Percentiles rank a stretch among this genome's conserved stretches.
Evolutionary conservation across 2,329 filamentous ascomycete genomes (phyloP).

Genomic region (Ploettnerulaceae sp.): DNA sequence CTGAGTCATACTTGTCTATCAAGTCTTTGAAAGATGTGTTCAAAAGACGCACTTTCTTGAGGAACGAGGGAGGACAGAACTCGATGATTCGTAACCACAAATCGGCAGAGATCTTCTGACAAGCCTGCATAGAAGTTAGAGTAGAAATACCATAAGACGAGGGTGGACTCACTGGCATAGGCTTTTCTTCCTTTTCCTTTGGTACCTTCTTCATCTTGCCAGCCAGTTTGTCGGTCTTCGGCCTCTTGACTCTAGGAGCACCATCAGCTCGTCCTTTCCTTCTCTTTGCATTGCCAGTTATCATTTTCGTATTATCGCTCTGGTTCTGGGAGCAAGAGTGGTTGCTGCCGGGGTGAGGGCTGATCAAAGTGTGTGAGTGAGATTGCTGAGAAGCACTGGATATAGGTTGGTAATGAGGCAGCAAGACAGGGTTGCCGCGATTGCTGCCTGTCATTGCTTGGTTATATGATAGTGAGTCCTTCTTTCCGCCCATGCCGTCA

Average conservation of each 20-base stretch:
- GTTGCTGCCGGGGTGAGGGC: not conserved
- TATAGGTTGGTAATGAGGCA: not conserved
- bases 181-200: slow-evolving; percentile 17
- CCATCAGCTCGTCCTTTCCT: slow-evolving; percentile 7
- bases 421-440: not conserved
- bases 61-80: slow-evolving; percentile 30
- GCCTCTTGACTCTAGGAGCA: not conserved
- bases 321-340: not conserved
- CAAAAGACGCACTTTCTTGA: slow-evolving; percentile 29
- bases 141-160: not conserved
- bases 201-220: slow-evolving; percentile 1
- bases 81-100: slow-evolving; percentile 32
- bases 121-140: slow-evolving; percentile 17
- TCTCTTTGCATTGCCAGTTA: not conserved
- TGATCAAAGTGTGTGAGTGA: slow-evolving; percentile 3
- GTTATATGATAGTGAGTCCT: not conserved
- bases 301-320: not conserved
- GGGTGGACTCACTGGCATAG: slow-evolving; percentile 19
- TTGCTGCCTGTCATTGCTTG: slow-evolving; percentile 2
- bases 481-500: not conserved
- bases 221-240: not conserved
- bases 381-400: not conserved
- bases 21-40: slow-evolving; percentile 20
- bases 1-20: slow-evolving; percentile 25
- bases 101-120: slow-evolving; percentile 12